phyloP scores from a whole-genome alignment of 306 rosid species.

The Pyrus bretschneideri region DNA sequence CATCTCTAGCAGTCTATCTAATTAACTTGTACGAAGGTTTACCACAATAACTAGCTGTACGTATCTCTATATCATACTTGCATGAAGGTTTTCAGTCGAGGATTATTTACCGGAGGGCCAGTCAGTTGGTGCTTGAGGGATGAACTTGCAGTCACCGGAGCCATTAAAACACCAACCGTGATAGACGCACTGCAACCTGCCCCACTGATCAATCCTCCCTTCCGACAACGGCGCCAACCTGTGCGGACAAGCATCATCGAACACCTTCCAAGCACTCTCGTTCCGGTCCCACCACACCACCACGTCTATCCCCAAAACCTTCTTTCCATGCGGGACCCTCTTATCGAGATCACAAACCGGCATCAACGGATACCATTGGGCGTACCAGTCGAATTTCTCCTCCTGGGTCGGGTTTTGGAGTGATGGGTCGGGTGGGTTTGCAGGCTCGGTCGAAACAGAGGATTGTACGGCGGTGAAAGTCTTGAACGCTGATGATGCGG shows the following conservation, averaged over 20 bases:
- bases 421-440: constrained; percentile 25
- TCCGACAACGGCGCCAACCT: constrained; percentile 90
- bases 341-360: constrained; percentile 80
- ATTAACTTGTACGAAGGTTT: background rate
- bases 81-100: background rate
- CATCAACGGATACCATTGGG: constrained; percentile 89
- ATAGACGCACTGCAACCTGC: constrained; percentile 87
- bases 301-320: constrained; percentile 74
- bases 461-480: constrained; percentile 50
- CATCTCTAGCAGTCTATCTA: background rate
- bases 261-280: constrained; percentile 76
- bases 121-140: constrained; percentile 83
- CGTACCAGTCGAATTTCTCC: constrained; percentile 72
- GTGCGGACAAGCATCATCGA: constrained; percentile 87
- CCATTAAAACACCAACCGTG: constrained; percentile 98
- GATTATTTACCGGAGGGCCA: constrained; percentile 67
- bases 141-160: constrained; percentile 72
- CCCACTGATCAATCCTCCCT: constrained; percentile 93
- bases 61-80: background rate
- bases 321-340: constrained; percentile 72
- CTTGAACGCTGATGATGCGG: constrained; percentile 18
- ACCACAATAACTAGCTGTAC: background rate
- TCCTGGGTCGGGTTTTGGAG: constrained; percentile 17
- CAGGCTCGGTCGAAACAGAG: constrained; percentile 38
- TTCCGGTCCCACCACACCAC: constrained; percentile 96